Evolutionary conservation across 139 green algal genomes (phyloP).

Genomic region (Picochlorum sp.): DNA sequence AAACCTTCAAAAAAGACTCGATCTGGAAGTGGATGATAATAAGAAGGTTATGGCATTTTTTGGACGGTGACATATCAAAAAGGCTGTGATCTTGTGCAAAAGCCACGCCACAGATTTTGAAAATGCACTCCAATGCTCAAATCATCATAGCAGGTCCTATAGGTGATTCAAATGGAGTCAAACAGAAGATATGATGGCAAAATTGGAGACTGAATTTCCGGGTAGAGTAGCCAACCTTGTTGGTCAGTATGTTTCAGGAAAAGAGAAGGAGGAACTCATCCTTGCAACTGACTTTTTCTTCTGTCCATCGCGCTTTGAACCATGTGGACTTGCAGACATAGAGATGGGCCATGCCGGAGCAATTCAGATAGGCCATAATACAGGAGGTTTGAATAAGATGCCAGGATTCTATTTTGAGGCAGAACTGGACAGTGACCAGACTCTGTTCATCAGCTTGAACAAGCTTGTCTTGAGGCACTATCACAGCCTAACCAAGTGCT

Average conservation of each 20-base stretch:
- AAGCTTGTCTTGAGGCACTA: conserved; percentile 1
- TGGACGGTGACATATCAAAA: conserved; percentile 40
- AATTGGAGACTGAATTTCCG: conserved; percentile 14
- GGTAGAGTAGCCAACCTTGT: conserved; percentile 23
- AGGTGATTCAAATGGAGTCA: conserved; percentile 24
- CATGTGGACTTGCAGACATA: conserved; percentile 37
- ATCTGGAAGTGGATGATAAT: conserved; percentile 17
- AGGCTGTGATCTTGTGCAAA: conserved; percentile 26
- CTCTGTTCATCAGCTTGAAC: conserved; percentile 14
- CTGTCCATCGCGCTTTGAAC: conserved; percentile 35
- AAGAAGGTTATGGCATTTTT: conserved; percentile 28
- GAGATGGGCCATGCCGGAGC: conserved; percentile 33
- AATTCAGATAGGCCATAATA: conserved; percentile 28
- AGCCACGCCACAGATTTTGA: conserved; percentile 13
- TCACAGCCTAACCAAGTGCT: background rate
- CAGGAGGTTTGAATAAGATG: conserved; percentile 35
- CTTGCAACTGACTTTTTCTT: conserved; percentile 34
- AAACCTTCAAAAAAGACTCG: conserved; percentile 14
- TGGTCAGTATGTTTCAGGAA: conserved; percentile 32
- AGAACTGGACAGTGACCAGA: conserved; percentile 10
- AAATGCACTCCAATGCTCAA: conserved; percentile 10
- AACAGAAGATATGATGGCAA: conserved; percentile 10
- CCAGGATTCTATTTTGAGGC: conserved; percentile 32
- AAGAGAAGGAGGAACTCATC: conserved; percentile 28
- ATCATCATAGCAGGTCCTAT: conserved; percentile 32